Evolutionary conservation across 73 alveolate genomes (phyloP), one percentile per base, ranked within the genome.

Genomic region (Tetrahymena thermophila): DNA sequence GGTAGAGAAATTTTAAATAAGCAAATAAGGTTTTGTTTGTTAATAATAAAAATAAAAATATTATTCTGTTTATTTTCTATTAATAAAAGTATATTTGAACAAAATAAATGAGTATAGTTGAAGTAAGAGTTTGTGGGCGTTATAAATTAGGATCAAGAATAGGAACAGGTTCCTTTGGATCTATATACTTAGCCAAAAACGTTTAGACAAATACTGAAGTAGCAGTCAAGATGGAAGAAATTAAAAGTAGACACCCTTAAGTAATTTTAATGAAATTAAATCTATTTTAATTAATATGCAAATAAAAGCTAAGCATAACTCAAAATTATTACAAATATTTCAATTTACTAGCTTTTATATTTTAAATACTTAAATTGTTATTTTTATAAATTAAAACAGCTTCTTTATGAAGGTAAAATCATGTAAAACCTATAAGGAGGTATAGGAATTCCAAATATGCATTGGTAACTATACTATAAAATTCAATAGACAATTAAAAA

Each of bases 131-230:
- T 31, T 98, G 99, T 35, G 98, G 99, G 34, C 96, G 98, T 85
- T 98, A 98, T 94, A 96, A 96, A 85, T 94, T 98, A 95, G 99
- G 97, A 83, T 97, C 97, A 93, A 98, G 97, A 94, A 96, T 98
- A 43, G 99, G 99, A 13, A 96, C 98, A 93, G 99, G 99, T n/a
- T 97, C 99, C 34, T 98, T 99, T 96, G 99, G 99, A 35, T 98
- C 97, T 34, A 99, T 98, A 85, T 99, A 97, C 94, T 95, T 98
- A 85, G 99, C 99, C 43, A 96, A 93, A 93, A 98, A 97, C 56
- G 97, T 97, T 94, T 71, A 97, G 94, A 96, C 98, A 23, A 98
- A 98, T 42, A 95, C 95, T 83, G 96, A 95, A 93, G 99, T 98
- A 1, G 99, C 99, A 17, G 97, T 98, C 44, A 98, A 98, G 93